Evolutionary conservation across 192 early-diverging fungal genomes (phyloP), one percentile per base, ranked within the genome.

Genomic region (Dispira simplex): DNA sequence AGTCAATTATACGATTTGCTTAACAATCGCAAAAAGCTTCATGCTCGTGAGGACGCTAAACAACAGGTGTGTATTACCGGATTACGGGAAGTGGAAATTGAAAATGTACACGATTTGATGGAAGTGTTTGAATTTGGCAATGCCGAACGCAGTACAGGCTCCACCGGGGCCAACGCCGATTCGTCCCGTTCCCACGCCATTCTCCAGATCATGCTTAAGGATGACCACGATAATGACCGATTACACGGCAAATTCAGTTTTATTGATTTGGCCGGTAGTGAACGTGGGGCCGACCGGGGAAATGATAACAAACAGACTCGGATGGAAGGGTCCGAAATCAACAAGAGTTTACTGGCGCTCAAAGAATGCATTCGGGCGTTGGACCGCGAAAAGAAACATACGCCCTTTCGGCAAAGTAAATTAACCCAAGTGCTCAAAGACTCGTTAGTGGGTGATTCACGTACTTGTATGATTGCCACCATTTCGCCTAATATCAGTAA

Each of bases 251-350:
- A 97, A 70, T 80, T 99, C 44, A 92, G 87, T 73, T 97, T 99
- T 69, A 97, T 99, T 62, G 97, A 99, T 74, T 76, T 99, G 65
- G 97, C 97, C 21, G 97, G 97, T 46, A 95, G 90, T 71, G 97
- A 99, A 71, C 86, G 97, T 44, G 97, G 97, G 44, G 89, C 97
- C 8, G 97, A 99, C 74, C 83, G 95, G 46, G 95, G 95, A 20
- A 93, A 97, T 63, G 77, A 92, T 4, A 87, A 96, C 73, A 79
- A 86, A 54, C 89, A 96, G 74, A 97, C 95, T 70, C 84, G 91
- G 69, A 94, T 94, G 93, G 96, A 99, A 69, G 97, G 95, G 14
- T 90, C 95, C 0, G 95, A 99, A 76, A 99, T 99, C 77, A 99
- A 99, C 80, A 97, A 97, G 73, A 92, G 91, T 70, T 77, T 99